Percentiles rank a stretch among this genome's conserved stretches.
Evolutionary conservation across 2,329 filamentous ascomycete species (phyloP).

Genomic region (Alternaria sp.): DNA sequence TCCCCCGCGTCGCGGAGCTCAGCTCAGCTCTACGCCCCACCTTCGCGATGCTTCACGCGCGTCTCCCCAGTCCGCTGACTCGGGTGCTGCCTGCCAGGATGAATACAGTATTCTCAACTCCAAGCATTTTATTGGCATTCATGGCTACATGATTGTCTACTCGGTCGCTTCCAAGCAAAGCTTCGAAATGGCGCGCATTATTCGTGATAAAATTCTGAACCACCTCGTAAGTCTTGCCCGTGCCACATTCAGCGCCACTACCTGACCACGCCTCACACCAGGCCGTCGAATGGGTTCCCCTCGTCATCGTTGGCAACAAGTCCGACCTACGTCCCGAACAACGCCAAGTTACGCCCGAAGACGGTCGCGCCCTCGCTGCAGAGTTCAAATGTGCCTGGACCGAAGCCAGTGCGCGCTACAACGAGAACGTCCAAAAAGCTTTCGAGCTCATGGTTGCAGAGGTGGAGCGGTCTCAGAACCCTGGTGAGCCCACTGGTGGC

Average conservation of each 20-base stretch:
- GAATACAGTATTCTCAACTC: constrained; percentile 98
- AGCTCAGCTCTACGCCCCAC: constrained; percentile 27
- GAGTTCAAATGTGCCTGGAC: constrained; percentile 94
- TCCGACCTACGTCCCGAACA: constrained; percentile 91
- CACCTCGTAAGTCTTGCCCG: constrained; percentile 73
- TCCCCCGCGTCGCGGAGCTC: constrained; percentile 25
- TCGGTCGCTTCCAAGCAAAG: constrained; percentile 93
- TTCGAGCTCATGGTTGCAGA: constrained; percentile 95
- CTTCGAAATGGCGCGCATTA: constrained; percentile 97
- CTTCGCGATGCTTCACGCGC: constrained; percentile 14
- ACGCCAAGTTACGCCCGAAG: constrained; percentile 85
- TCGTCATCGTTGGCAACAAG: constrained; percentile 97
- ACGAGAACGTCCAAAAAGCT: constrained; percentile 89
- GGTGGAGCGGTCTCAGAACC: constrained; percentile 94
- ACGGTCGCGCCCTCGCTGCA: constrained; percentile 83
- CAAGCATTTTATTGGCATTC: constrained; percentile 98
- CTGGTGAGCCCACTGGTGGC: constrained; percentile 79
- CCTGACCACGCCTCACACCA: constrained; percentile 50
- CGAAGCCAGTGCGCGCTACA: constrained; percentile 91
- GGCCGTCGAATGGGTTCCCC: constrained; percentile 91
- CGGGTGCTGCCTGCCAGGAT: constrained; percentile 65
- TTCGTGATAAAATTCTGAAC: constrained; percentile 96
- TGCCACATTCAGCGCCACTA: constrained; percentile 9
- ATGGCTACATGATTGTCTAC: constrained; percentile 98
- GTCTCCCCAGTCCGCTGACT: constrained; percentile 33